These are phyloP conservation scores for Hemileia vastatrix DNA, from an alignment of 1,284 basidiomycete genomes.

Conservation along the genomic window DNA sequence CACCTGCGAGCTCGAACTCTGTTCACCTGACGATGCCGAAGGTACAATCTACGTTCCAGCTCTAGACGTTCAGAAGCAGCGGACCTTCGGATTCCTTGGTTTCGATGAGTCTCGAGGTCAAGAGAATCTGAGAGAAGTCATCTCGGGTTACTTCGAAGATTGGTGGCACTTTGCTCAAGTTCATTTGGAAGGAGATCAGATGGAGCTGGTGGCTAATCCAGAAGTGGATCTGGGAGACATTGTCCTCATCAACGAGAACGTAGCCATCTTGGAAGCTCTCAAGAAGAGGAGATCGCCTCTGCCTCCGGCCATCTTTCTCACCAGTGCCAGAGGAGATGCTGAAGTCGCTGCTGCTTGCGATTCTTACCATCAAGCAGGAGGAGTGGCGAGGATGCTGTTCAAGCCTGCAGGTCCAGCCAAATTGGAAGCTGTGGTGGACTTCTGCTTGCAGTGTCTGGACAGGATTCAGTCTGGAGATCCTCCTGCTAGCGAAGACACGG, in stretches of 20 bases:
- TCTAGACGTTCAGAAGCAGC: slow-evolving; percentile 47
- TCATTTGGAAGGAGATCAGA: slow-evolving; percentile 44
- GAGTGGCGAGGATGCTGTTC: slow-evolving; percentile 72
- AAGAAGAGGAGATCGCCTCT: slow-evolving; percentile 54
- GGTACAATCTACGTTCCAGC: no score
- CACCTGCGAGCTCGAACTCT: slow-evolving; percentile 64
- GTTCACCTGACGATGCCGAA: slow-evolving; percentile 31
- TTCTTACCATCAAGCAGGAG: slow-evolving; percentile 68
- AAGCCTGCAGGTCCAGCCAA: slow-evolving; percentile 80
- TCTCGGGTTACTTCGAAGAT: slow-evolving; percentile 58
- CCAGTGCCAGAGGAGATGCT: slow-evolving; percentile 59
- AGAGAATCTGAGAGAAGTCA: slow-evolving; percentile 56
- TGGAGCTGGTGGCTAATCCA: slow-evolving; percentile 17
- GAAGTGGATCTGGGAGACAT: no score
- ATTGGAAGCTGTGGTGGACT: slow-evolving; percentile 59
- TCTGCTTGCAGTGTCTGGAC: slow-evolving; percentile 57
- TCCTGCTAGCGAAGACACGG: slow-evolving; percentile 33
- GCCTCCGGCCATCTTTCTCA: slow-evolving; percentile 64
- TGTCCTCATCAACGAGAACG: slow-evolving; percentile 71
- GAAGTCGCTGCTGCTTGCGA: slow-evolving; percentile 54
- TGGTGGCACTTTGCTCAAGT: slow-evolving; percentile 68
- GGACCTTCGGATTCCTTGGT: slow-evolving; percentile 60
- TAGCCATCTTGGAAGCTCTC: slow-evolving; percentile 54
- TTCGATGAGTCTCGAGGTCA: slow-evolving; percentile 62
- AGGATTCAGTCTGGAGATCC: slow-evolving; percentile 29